Evolutionary conservation across 1,139 yeast species (phyloP), one percentile per base, ranked within the genome.

Genomic region (Suhomyces yuchorum): DNA sequence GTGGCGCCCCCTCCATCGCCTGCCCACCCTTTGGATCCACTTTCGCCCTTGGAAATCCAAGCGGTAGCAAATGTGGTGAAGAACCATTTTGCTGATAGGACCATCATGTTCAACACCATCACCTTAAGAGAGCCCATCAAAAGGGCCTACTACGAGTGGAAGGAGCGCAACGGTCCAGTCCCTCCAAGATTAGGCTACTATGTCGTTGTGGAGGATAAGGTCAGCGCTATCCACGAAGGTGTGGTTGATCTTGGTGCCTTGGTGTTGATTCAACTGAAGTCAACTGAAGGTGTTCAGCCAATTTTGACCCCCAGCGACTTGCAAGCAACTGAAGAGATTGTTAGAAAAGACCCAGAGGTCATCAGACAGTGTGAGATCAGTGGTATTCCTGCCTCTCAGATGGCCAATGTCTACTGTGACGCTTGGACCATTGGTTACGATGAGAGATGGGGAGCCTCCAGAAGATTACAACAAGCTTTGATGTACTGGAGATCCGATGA

Each of bases 361-460:
- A 83, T 85, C 56, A 82, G 80, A 65, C 92, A 87, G 70, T 85
- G 92, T 73, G 80, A 73, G 45, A 62, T 85, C 51, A 80, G 86
- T 39, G 93, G 93, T 46, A 67, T 85, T 55, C 85, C 89, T 48
- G 78, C 75, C 37, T 67, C 67, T 43, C 85, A 85, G 40, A 86
- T 87, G 88, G 73, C 80, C 66, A 80, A 82, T 59, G 79, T 85
- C 48, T 86, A 84, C 74, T 86, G 93, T 72, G 95, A 87, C 62
- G 92, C 85, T 58, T 87, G 86, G 96, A 85, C 93, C 43, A 85
- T 87, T 62, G 93, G 93, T 50, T 85, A 82, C 63, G 95, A 87
- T 63, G 93, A 85, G 67, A 79, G 93, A 69, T 86, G 91, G 84
- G 95, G 91, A 41, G 80, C 85, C 43, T 75, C 83, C 43, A 83